Conservation (phyloP, 1,139 yeast genomes). For the Geotrichum macrosporum region DNA sequence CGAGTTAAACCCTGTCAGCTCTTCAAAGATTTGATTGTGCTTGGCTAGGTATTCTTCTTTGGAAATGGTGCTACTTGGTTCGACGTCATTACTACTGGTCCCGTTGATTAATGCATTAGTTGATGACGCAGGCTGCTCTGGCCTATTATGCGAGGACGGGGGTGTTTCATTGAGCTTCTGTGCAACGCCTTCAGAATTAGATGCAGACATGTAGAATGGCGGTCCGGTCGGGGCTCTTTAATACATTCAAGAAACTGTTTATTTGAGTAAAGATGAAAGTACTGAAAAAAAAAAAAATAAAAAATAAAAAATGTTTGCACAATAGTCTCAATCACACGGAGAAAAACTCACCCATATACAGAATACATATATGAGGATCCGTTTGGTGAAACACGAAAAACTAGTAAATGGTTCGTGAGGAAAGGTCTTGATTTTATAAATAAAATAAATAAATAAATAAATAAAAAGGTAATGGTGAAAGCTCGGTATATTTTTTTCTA, state of each 20-base stretch:
- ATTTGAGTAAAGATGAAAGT: not conserved
- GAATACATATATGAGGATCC: no score
- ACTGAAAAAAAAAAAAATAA: no score
- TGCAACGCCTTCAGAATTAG: slow-evolving; percentile 7
- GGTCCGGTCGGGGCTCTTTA: not conserved
- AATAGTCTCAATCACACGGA: no score
- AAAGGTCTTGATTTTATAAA: no score
- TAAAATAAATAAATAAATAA: no score
- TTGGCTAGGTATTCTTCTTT: slow-evolving; percentile 26
- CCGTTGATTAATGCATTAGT: not conserved
- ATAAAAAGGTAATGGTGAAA: not conserved
- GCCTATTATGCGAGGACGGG: not conserved
- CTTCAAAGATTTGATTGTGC: slow-evolving; percentile 26
- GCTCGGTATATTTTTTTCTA: not conserved
- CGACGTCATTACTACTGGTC: not conserved
- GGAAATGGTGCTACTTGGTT: slow-evolving; percentile 22
- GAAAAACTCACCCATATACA: no score
- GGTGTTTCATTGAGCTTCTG: slow-evolving; percentile 7
- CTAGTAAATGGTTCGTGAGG: no score
- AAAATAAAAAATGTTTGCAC: no score
- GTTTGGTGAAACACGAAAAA: no score
- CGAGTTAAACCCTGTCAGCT: slow-evolving; percentile 25
- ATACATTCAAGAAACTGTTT: slow-evolving; percentile 10
- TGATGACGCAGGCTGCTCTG: not conserved
- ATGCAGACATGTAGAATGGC: slow-evolving; percentile 9